phyloP scores from a whole-genome alignment of 2,329 filamentous ascomycete genomes.

The Exophiala sideris region DNA sequence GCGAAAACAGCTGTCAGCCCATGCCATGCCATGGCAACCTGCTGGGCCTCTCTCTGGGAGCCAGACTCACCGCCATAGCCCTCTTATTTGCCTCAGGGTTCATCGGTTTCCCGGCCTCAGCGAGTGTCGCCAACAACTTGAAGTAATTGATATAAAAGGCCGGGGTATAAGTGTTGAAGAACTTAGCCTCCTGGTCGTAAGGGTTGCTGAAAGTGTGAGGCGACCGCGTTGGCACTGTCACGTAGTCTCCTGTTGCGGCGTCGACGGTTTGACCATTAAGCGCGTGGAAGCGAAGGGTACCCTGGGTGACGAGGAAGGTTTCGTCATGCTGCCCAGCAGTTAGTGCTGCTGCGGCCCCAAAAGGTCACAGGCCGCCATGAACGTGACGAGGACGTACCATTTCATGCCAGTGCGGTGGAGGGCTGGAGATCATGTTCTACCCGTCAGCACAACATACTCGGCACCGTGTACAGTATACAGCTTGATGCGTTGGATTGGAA shows the following conservation, averaged over 20 bases:
- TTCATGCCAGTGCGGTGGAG: slow-evolving; percentile 27
- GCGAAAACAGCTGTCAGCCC: neutral
- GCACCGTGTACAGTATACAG: neutral
- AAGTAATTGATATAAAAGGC: slow-evolving; percentile 59
- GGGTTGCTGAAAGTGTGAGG: slow-evolving; percentile 58
- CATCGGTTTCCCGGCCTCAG: slow-evolving; percentile 39
- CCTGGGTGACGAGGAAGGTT: slow-evolving; percentile 52
- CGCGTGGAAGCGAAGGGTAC: slow-evolving; percentile 27
- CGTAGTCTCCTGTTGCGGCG: slow-evolving; percentile 42
- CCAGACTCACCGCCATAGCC: slow-evolving; percentile 26
- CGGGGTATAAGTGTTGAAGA: slow-evolving; percentile 58
- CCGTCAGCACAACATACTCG: neutral
- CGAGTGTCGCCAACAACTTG: slow-evolving; percentile 49
- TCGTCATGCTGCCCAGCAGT: slow-evolving; percentile 52
- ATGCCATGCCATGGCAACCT: neutral
- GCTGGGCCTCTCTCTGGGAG: neutral
- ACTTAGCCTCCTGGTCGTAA: slow-evolving; percentile 51
- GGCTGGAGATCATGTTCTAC: slow-evolving; percentile 6
- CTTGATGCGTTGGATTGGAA: neutral
- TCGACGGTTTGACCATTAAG: slow-evolving; percentile 26
- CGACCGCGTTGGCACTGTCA: slow-evolving; percentile 53
- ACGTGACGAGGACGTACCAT: slow-evolving; percentile 12
- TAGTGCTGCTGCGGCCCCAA: no score
- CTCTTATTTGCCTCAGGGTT: slow-evolving; percentile 25
- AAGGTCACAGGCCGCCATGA: no score